A percentile compares a stretch with the other conserved stretches of the same genome.
These are phyloP conservation scores for Phaeosphaeria sp. DNA, from an alignment of 2,329 filamentous ascomycete species.

Conservation along the genomic window DNA sequence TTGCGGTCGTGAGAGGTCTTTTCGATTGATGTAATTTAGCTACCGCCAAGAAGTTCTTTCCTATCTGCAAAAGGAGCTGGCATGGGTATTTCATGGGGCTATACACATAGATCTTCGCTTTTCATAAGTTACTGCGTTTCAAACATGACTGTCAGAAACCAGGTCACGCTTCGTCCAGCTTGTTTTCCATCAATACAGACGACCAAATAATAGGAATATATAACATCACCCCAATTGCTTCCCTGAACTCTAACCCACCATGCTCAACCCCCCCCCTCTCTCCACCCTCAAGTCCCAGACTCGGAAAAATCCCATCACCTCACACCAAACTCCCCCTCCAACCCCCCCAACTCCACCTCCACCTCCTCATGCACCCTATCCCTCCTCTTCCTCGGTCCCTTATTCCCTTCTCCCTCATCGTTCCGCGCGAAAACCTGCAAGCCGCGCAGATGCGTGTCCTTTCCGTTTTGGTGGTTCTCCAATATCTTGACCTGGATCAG, in stretches of 20 bases:
- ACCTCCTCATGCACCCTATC: constrained; percentile 9
- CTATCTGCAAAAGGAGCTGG: background rate
- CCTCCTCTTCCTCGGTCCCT: constrained; percentile 23
- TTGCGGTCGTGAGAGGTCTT: background rate
- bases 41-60: background rate
- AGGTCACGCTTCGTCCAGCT: no score
- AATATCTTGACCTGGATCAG: constrained; percentile 88
- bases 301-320: background rate
- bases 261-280: no score
- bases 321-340: constrained; percentile 2
- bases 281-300: no score
- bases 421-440: constrained; percentile 79
- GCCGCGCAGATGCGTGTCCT: constrained; percentile 95
- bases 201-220: no score
- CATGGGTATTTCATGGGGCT: background rate
- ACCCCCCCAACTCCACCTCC: constrained; percentile 9
- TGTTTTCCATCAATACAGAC: no score
- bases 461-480: constrained; percentile 98
- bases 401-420: constrained; percentile 28
- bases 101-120: background rate
- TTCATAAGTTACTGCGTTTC: background rate
- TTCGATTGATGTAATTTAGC: background rate
- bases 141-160: no score
- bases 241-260: no score
- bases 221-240: no score